Base-by-base conservation (phyloP, 768 basidiomycete species). In the Rhodotorula graminis region DNA sequence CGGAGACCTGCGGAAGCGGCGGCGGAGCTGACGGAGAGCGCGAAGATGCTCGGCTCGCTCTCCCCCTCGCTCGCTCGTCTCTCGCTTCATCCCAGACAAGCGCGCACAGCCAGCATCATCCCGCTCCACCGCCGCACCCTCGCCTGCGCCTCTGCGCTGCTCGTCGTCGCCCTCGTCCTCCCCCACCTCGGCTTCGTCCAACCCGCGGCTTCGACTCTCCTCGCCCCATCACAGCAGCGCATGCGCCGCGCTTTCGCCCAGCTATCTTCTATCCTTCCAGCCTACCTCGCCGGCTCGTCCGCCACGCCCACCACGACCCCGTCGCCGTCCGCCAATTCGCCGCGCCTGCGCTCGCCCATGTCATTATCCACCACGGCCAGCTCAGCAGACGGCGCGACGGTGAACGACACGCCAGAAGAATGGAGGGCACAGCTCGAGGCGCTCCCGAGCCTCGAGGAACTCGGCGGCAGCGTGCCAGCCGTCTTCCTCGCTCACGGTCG, bases 401-500 rank as follows among this genome's bases (percentile, higher is more conserved):
- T 66, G 58, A 10, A 27, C 59, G 33, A 63, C 31, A 37, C 76
- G n/a, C 68, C 63, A 0, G 55, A 59, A 2, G 72, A 78, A 44
- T 80, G 79, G 79, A 58, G 49, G 19, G 31, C 27, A 0, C 74
- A 77, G 29, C 69, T 80, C 23, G 71, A 62, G 10, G 57, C 46
- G 8, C 59, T 80, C 1, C 79, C 79, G 0, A 63, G 70, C 14
- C 68, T 76, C 12, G 72, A 70, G 3, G 44, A 74, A 14, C 75
- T 73, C 25, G 68, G 70, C 3, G 77, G 72, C 5, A 65, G 64
- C 23, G 88, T 90, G 31, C 90, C 90, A 0, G 82, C 86, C 0
- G 88, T 92, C 83, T 92, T 89, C 84, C 89, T 90, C 46, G 77
- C 77, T 12, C 77, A 78, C 50, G 77, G 77, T 40, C 47, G 75